A percentile compares a stretch with the other conserved stretches of the same genome.
Conservation (phyloP, 2,329 filamentous ascomycete genomes). For the Ophiognomonia clavigignenti-juglandacearum region DNA sequence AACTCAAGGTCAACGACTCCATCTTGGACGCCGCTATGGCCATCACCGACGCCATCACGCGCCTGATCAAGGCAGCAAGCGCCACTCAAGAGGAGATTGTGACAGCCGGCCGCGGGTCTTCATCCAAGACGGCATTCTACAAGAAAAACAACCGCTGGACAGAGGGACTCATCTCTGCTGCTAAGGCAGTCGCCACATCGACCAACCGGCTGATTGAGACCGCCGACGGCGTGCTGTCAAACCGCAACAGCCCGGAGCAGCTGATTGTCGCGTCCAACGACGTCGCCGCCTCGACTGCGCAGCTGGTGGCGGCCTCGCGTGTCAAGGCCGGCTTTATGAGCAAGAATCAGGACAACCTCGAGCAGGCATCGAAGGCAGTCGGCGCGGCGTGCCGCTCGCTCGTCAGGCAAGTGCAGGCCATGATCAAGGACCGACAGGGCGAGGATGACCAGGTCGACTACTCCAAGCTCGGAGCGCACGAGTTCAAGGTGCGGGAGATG, state of each 20-base stretch:
- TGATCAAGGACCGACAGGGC: slow-evolving; percentile 81
- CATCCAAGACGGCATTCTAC: slow-evolving; percentile 91
- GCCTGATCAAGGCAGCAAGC: slow-evolving; percentile 91
- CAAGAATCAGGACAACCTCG: slow-evolving; percentile 88
- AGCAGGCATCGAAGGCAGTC: slow-evolving; percentile 88
- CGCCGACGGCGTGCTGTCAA: slow-evolving; percentile 88
- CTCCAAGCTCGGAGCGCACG: slow-evolving; percentile 78
- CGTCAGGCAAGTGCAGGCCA: slow-evolving; percentile 88
- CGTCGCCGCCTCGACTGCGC: slow-evolving; percentile 91
- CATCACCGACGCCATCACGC: slow-evolving; percentile 88
- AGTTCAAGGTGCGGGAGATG: slow-evolving; percentile 99
- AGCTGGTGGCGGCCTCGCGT: slow-evolving; percentile 89
- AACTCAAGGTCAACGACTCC: slow-evolving; percentile 90
- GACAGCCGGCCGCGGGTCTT: slow-evolving; percentile 80
- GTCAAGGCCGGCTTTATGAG: slow-evolving; percentile 99
- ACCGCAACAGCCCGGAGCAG: slow-evolving; percentile 90
- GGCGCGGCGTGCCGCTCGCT: slow-evolving; percentile 81
- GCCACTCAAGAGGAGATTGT: slow-evolving; percentile 95
- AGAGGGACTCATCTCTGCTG: slow-evolving; percentile 92
- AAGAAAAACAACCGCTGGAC: slow-evolving; percentile 99
- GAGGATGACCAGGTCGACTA: slow-evolving; percentile 88
- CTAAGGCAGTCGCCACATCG: slow-evolving; percentile 89
- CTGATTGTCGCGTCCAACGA: slow-evolving; percentile 97
- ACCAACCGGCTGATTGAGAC: slow-evolving; percentile 98
- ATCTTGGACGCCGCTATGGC: slow-evolving; percentile 91